Evolutionary conservation across 2,329 filamentous ascomycete species (phyloP).

Genomic region (Curvularia sp.): DNA sequence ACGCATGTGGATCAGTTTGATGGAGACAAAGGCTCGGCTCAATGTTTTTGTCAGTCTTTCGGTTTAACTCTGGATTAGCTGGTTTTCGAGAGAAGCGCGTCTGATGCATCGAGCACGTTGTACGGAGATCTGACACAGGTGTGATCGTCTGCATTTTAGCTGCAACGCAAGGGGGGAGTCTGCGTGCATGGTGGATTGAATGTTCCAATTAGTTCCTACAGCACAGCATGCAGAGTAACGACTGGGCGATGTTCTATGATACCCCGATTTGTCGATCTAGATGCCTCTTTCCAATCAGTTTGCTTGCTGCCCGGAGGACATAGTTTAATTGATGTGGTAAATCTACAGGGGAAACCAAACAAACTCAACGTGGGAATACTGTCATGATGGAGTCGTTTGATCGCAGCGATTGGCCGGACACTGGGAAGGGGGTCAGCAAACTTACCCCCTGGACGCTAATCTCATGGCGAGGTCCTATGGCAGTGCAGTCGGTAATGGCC

Average conservation of each 20-base stretch:
- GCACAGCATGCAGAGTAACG: neutral
- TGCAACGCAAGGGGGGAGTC: too few species aligned
- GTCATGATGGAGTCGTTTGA: neutral
- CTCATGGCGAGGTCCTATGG: neutral
- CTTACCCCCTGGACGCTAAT: constrained; percentile 1
- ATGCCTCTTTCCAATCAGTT: neutral
- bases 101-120: neutral
- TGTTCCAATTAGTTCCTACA: too few species aligned
- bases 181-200: too few species aligned
- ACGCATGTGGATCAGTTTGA: neutral
- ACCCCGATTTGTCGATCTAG: neutral
- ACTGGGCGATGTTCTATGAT: neutral
- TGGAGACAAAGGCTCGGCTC: neutral
- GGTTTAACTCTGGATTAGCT: neutral
- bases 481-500: neutral
- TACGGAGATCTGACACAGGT: neutral
- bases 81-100: neutral
- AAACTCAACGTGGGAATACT: neutral
- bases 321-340: neutral
- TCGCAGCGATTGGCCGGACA: neutral
- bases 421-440: neutral
- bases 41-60: neutral
- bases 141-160: too few species aligned
- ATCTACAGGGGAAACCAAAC: neutral
- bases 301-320: neutral